Base-by-base conservation (phyloP, 306 rosid genomes). In the Astragalus glycyphyllos region DNA sequence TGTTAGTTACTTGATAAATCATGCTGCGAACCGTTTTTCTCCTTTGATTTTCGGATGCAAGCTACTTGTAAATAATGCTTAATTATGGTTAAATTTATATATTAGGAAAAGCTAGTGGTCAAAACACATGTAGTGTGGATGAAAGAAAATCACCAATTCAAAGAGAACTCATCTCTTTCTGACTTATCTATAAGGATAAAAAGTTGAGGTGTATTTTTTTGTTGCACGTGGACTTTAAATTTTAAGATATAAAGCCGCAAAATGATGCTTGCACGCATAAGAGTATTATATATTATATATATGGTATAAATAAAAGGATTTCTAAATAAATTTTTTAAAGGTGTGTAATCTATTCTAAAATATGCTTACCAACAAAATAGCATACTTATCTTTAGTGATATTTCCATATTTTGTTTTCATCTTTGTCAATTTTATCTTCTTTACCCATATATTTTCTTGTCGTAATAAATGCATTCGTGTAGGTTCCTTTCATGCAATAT, bases 221-320 rank as follows among this genome's bases (percentile, higher is more conserved):
- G 4, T 0, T 35, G 74, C 78, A 65, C 79, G 83, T 84, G 81
- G 75, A 58, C 56, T 69, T 57, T 17, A 55, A 42, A 58, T 59
- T 69, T 57, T 17, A 55, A 42, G 69, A 71, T 37, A 72, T 73
- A 67, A 49, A 76, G 84, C 84, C 76, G 57, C 83, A 78, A 82
- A 66, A 48, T 78, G 84, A 82, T 69, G 68, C 87, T 86, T 84
- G 73, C 77, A 82, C 86, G 80, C 35, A 58, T 72, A 65, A 72
- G 20, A 65, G 58, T 26, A 20, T 31, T 13, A 67, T 72, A 35
- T 26, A 20, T 31, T 13, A 67, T 72, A 35, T 37, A 34, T 16
- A 59, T 72, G 51, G 59, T 49, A 65, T 38, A 47, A 35, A 29
- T 67, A 58, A 58, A 46, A 73, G 41, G 48, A 35, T 63, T 73